Conservation (phyloP, 371 early-diverging fungal genomes). For the Homolaphlyctis polyrhiza region DNA sequence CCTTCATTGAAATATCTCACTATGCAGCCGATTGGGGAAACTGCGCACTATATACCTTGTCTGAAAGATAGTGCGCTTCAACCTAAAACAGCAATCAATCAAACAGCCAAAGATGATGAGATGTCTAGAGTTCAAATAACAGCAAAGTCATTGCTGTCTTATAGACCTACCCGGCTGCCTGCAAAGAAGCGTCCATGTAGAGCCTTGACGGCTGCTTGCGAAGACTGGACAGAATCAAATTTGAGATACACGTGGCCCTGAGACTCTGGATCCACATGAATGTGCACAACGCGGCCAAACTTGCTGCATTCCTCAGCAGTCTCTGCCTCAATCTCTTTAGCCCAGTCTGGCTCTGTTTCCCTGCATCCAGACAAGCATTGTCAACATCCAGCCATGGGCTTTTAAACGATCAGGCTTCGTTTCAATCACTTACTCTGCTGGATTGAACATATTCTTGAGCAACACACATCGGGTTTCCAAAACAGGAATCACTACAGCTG, state of each 20-base stretch:
- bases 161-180: conserved; percentile 29
- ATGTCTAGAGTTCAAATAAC: background rate
- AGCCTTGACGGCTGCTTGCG: conserved; percentile 57
- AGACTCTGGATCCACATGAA: conserved; percentile 63
- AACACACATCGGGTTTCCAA: conserved; percentile 58
- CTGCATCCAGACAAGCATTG: conserved; percentile 32
- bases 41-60: background rate
- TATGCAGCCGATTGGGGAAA: background rate
- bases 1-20: background rate
- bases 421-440: conserved; percentile 71
- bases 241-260: conserved; percentile 80
- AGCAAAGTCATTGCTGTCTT: background rate
- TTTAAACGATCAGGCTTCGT: background rate
- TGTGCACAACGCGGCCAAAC: conserved; percentile 73
- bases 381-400: background rate
- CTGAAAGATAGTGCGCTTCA: background rate
- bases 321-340: conserved; percentile 79
- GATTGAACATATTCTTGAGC: conserved; percentile 90
- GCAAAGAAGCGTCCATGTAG: conserved; percentile 45
- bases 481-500: conserved; percentile 4
- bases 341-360: conserved; percentile 86
- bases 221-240: conserved; percentile 63
- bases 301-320: conserved; percentile 76
- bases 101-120: background rate
- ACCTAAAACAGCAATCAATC: background rate